Evolutionary conservation across 345 rosid genomes (phyloP), one percentile per base, ranked within the genome.

Genomic region (Melaleuca alternifolia): DNA sequence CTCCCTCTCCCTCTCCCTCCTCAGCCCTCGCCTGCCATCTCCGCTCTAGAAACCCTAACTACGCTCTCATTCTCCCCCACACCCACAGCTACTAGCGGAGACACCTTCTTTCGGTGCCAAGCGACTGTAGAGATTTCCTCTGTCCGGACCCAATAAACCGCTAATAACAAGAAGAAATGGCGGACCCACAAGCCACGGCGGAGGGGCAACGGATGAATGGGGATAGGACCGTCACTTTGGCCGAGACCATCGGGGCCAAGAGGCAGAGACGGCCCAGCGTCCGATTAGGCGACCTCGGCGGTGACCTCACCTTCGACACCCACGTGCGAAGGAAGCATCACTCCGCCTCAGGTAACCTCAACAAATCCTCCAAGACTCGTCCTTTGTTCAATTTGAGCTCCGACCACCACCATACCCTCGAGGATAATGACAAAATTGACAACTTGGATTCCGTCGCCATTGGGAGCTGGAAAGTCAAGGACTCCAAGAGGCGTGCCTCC

Each of bases 211-310:
- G 85, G 83, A 71, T 89, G 10, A 93, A 96, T 92, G 94, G 94
- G 85, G 92, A 87, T 37, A 71, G 81, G 81, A 11, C 26, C 81
- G 26, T 71, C 26, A 10, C 81, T 44, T 20, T 71, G 81, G 81
- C 81, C 81, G 81, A 71, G 26, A 71, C 81, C 46, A 91, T 93
- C 56, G 98, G 96, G 51, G 87, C 96, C 52, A 96, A 96, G 90
- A 94, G 99, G 46, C 93, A 93, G 90, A 87, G 99, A 79, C 90
- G 99, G 85, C 98, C 99, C 48, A 96, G 99, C 87, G 99, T 96
- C 52, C 92, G 99, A 79, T 89, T 96, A 76, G 99, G 99, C 14
- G 99, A 96, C 28, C 94, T 96, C 85, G 99, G 99, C 77, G 98
- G 97, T 20, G 95, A 94, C 88, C 95, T 91, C 87, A 84, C 93